Base-by-base conservation (phyloP, 2,329 filamentous ascomycete species). In the Microdochium paspali region DNA sequence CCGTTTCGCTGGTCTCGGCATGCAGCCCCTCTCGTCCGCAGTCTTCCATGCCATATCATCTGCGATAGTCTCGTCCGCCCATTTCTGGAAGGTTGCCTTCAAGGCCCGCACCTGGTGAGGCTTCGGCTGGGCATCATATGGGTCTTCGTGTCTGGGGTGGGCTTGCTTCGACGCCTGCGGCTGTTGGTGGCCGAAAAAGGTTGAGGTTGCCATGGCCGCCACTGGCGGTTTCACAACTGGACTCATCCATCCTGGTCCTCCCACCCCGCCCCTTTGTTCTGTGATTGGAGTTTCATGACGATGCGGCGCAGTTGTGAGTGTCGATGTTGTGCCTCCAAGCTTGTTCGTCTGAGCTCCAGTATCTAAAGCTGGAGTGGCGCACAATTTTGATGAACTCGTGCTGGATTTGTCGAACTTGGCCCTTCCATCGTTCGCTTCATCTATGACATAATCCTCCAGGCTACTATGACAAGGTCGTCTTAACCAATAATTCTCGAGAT, bases 401-500 rank as follows among this genome's bases (percentile, higher is more conserved):
- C 18, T 12, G 12, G 20, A 20, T 21, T 40, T 40, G 13, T 5
- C 23, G 12, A n/a, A 3, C n/a, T 18, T 3, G 6, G 47, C 46
- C 31, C 49, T 55, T 39, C 57, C 53, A 4, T 48, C 44, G 39
- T 55, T 55, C 18, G 53, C 51, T 7, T 50, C 49, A 44, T 58
- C 58, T 18, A 58, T 53, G 4, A 59, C 57, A 48, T 59, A 61
- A 24, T 51, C 46, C 7, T 58, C 56, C 5, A 62, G 53, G 42
- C 53, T 55, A 35, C 55, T 60, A 42, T 66, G 60, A 47, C 71
- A 68, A 6, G 69, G 70, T 3, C 67, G 63, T 12, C 67, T 64
- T 4, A 67, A 61, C 47, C 64, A 65, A 49, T 66, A 61, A 56
- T 66, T 61, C 20, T 71, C 71, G 55, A 71, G 66, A 56, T 69